Evolutionary conservation across 371 early-diverging fungal genomes (phyloP).

Genomic region (Saksenaea oblongispora): DNA sequence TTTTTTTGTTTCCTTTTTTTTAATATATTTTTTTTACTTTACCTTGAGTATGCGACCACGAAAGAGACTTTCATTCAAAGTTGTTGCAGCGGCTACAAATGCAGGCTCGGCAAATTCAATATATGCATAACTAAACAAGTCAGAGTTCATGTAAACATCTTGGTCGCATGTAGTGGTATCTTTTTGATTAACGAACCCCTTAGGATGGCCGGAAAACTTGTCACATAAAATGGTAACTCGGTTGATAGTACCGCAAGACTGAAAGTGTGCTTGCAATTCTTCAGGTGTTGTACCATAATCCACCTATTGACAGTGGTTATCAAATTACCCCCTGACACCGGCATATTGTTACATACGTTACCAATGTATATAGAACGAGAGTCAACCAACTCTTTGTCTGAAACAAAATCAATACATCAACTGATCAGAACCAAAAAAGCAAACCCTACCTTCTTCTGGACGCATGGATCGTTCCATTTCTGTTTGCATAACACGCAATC

Average conservation of each 20-base stretch:
- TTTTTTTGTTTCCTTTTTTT: background rate
- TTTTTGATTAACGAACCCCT: slow-evolving; percentile 65
- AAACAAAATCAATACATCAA: background rate
- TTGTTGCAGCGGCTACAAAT: slow-evolving; percentile 85
- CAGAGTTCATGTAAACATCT: background rate
- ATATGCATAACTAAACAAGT: slow-evolving; percentile 76
- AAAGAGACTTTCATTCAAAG: slow-evolving; percentile 87
- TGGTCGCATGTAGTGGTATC: background rate
- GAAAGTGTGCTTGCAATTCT: slow-evolving; percentile 95
- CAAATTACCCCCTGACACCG: slow-evolving; percentile 4
- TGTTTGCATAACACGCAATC: slow-evolving; percentile 89
- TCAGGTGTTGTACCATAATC: slow-evolving; percentile 96
- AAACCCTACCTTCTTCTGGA: slow-evolving; percentile 57
- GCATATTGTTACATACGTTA: slow-evolving; percentile 64
- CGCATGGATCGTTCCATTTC: slow-evolving; percentile 83
- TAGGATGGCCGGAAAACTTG: slow-evolving; percentile 95
- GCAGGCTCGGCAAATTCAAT: slow-evolving; percentile 93
- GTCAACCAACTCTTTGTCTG: slow-evolving; percentile 85
- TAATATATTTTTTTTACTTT: background rate
- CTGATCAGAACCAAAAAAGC: slow-evolving; percentile 5
- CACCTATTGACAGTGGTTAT: slow-evolving; percentile 52
- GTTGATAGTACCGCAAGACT: slow-evolving; percentile 96
- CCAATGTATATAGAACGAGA: slow-evolving; percentile 94
- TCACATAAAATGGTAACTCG: slow-evolving; percentile 95
- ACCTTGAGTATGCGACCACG: slow-evolving; percentile 89